phyloP scores from a whole-genome alignment of 768 basidiomycete genomes.

The Termitomyces sp. region DNA sequence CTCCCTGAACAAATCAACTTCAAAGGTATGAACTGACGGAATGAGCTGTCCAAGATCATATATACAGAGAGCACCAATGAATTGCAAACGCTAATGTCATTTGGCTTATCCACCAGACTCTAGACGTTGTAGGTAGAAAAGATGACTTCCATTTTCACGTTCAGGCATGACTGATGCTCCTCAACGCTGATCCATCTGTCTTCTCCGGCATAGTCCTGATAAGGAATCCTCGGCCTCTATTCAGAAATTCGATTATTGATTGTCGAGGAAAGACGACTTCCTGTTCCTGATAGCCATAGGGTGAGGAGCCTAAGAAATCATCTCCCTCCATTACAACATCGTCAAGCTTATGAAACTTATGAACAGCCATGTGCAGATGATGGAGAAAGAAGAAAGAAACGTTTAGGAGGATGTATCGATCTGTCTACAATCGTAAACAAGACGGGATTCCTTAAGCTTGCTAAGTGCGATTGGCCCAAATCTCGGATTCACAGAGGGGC shows the following conservation, averaged over 20 bases:
- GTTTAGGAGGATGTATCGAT: background rate
- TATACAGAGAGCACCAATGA: background rate
- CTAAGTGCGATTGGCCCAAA: background rate
- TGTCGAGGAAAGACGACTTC: background rate
- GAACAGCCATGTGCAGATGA: background rate
- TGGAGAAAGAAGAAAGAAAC: background rate
- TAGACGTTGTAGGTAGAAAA: background rate
- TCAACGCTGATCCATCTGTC: background rate
- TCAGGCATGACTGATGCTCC: background rate
- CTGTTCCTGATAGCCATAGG: constrained; percentile 1
- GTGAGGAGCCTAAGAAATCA: background rate
- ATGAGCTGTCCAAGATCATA: background rate
- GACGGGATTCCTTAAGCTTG: no score
- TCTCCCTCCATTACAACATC: background rate
- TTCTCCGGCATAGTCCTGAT: background rate
- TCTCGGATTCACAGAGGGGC: background rate
- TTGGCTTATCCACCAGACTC: background rate
- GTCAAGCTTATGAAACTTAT: background rate
- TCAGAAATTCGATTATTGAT: background rate
- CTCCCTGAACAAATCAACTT: background rate
- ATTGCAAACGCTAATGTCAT: background rate
- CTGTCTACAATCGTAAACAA: no score
- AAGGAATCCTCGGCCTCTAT: background rate
- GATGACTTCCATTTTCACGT: background rate
- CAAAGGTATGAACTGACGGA: background rate